These are phyloP conservation scores for Diplodia seriata DNA, from an alignment of 2,329 filamentous ascomycete genomes.

Conservation along the genomic window DNA sequence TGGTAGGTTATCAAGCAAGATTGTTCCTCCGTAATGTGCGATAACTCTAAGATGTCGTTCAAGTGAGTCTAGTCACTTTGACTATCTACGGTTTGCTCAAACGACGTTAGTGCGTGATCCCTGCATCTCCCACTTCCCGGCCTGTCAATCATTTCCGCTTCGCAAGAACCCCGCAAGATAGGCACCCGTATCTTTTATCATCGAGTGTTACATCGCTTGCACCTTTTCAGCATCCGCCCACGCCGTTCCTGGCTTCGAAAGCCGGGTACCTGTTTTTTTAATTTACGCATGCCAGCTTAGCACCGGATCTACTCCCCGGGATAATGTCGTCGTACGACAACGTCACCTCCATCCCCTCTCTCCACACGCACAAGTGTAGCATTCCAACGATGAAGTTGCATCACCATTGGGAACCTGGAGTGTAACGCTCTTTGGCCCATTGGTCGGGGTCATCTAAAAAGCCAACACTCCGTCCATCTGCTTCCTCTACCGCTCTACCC, in stretches of 20 bases:
- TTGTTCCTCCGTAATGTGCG: too few species aligned
- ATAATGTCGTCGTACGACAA: conserved; percentile 11
- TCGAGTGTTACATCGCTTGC: conserved; percentile 28
- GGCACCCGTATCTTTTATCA: conserved; percentile 13
- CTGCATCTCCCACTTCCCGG: conserved; percentile 22
- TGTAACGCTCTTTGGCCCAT: conserved; percentile 2
- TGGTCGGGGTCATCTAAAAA: background rate
- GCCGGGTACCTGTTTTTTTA: background rate
- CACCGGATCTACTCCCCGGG: background rate
- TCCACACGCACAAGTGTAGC: background rate
- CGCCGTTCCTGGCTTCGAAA: background rate
- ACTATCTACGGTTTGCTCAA: background rate
- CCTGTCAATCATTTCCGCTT: conserved; percentile 15
- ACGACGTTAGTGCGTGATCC: conserved; percentile 18
- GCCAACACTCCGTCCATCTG: background rate
- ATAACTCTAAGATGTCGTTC: too few species aligned
- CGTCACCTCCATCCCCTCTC: conserved; percentile 2
- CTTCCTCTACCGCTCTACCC: background rate
- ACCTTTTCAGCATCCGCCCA: conserved; percentile 2
- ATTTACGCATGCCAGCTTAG: background rate
- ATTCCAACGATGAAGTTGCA: background rate
- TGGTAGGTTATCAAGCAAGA: too few species aligned
- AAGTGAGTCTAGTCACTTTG: too few species aligned
- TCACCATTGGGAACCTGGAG: background rate
- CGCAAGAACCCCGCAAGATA: conserved; percentile 23